Base-by-base conservation (phyloP, 2,329 filamentous ascomycete genomes). In the Eutypa lata region DNA sequence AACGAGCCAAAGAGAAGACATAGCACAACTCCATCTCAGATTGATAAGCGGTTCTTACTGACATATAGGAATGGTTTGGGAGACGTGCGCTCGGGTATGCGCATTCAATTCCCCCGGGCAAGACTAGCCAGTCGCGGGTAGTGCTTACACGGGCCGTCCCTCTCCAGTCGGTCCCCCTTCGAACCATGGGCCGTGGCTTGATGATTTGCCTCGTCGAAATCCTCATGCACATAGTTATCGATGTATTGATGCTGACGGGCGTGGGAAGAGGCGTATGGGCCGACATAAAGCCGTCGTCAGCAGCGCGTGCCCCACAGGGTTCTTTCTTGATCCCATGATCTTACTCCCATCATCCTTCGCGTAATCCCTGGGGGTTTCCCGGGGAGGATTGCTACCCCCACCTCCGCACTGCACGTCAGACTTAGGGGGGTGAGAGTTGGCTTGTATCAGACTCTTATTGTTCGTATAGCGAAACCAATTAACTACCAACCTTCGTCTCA, bases 131-230 rank as follows among this genome's bases (percentile, higher is more conserved):
- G 18, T 42, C 18, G 38, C n/a, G 22, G 22, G 16, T 45, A 45
- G 42, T 45, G 42, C 42, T 45, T 45, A 45, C 42, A 45, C 42
- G 42, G 42, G 21, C 42, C 42, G 42, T 45, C 22, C 42, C 42
- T 45, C 42, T 38, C 35, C 16, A 18, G 35, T 38, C n/a, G 35
- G 35, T 6, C 13, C 35, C 4, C 6, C 14, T 35, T 7, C 14
- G 7, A 14, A 8, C 14, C 7, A 35, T 7, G 31, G 14, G 14
- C 13, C n/a, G 16, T 38, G 42, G 10, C 42, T 18, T 45, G 21
- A 45, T 7, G 21, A 14, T 22, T 13, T 16, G 22, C 7, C 7
- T 24, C 26, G 14, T 45, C 7, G 22, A 26, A 43, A 44, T 26
- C 42, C 22, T n/a, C 16, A 8, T 45, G 42, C 16, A n/a, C 42